phyloP scores from a whole-genome alignment of 2,329 filamentous ascomycete genomes.

The Torrubiellomyces zombiae region DNA sequence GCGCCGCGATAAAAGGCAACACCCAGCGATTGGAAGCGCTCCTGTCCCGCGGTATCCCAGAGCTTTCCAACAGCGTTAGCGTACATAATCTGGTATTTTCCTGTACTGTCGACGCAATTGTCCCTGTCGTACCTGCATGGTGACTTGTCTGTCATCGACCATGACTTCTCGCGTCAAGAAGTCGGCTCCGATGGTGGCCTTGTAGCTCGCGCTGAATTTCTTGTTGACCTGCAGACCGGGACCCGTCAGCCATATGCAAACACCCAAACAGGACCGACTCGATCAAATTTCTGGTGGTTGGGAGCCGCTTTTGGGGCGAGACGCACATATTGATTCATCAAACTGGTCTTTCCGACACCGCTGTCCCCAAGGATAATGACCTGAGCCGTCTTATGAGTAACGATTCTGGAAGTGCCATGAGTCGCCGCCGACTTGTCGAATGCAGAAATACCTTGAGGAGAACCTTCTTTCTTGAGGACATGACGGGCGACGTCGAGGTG shows the following conservation, averaged over 20 bases:
- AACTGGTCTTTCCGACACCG: constrained; percentile 95
- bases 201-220: constrained; percentile 99
- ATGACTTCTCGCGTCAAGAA: constrained; percentile 96
- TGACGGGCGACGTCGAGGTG: constrained; percentile 22
- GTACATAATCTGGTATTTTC: too few relatives aligned
- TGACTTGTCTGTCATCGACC: constrained; percentile 92
- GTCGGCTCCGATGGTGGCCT: constrained; percentile 96
- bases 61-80: constrained; percentile 43
- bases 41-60: constrained; percentile 95
- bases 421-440: constrained; percentile 3
- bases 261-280: too few relatives aligned
- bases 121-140: constrained; percentile 63
- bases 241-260: constrained; percentile 88
- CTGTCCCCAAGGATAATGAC: constrained; percentile 98
- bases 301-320: too few relatives aligned
- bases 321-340: constrained; percentile 99
- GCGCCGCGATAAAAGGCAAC: constrained; percentile 96
- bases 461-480: constrained; percentile 80
- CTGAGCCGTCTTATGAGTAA: too few relatives aligned
- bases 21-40: constrained; percentile 91
- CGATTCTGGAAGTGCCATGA: constrained; percentile 2
- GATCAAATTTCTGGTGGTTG: too few relatives aligned
- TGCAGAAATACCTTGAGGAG: constrained; percentile 55
- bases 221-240: constrained; percentile 70
- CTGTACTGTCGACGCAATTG: constrained; percentile 4